phyloP scores from a whole-genome alignment of 1,139 yeast genomes.

The Hansenula lynferdii region DNA sequence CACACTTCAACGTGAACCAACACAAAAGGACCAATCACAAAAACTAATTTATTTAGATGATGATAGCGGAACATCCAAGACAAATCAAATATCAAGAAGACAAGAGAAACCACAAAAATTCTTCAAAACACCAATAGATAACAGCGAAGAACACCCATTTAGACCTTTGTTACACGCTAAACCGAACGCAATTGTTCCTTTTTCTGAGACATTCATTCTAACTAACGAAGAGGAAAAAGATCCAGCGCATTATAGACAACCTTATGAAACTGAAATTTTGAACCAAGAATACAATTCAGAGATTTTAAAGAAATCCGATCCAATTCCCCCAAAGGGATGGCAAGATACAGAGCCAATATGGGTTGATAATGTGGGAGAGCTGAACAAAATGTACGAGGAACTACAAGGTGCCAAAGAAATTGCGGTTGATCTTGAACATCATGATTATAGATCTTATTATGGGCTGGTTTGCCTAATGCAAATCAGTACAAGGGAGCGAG shows the following conservation, averaged over 20 bases:
- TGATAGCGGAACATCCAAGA: constrained; percentile 20
- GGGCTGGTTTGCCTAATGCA: constrained; percentile 96
- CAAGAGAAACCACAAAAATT: constrained; percentile 67
- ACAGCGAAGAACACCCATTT: constrained; percentile 67
- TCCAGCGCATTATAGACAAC: constrained; percentile 71
- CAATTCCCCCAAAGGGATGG: constrained; percentile 64
- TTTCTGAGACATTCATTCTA: constrained; percentile 45
- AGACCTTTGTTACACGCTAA: constrained; percentile 65
- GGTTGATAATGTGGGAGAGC: constrained; percentile 57
- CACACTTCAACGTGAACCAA: constrained; percentile 25
- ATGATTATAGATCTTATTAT: constrained; percentile 82
- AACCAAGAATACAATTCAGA: constrained; percentile 64
- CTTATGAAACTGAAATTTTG: constrained; percentile 75
- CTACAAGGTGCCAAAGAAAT: constrained; percentile 53
- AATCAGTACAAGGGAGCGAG: constrained; percentile 75
- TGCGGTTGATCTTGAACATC: constrained; percentile 98
- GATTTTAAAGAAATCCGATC: constrained; percentile 42
- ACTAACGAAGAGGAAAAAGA: constrained; percentile 34
- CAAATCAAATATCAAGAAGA: constrained; percentile 25
- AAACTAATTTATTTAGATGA: constrained; percentile 48
- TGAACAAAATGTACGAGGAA: constrained; percentile 50
- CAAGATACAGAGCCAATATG: constrained; percentile 56
- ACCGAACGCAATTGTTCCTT: constrained; percentile 61
- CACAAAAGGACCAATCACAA: constrained; percentile 16
- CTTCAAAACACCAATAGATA: constrained; percentile 60